Evolutionary conservation across 2,329 filamentous ascomycete species (phyloP), one percentile per base, ranked within the genome.

Genomic region (Monascus ruber): DNA sequence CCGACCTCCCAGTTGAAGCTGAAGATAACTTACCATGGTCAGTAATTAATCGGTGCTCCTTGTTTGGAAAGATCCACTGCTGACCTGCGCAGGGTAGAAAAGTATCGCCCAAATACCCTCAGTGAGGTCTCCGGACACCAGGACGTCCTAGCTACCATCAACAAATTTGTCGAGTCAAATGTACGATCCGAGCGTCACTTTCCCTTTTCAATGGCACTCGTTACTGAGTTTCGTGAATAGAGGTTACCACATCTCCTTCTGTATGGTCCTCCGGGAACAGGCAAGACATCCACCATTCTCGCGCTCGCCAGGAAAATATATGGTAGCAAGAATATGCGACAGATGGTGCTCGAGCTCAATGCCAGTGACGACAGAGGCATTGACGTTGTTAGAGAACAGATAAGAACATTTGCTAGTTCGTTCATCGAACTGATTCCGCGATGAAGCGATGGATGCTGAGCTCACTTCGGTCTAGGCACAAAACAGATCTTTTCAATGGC

Each of bases 281-380:
- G 91, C 53, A 98, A 98, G 69, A 98, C 91, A 0, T 96, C 89
- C 5, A 98, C 91, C 2, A 85, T 96, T 46, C 77, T 98, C 32
- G 91, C 91, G 0, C 80, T 98, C 33, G 88, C 91, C 28, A 78
- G 91, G 38, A 79, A 85, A 43, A 96, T 98, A 63, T 98, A 98
- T 58, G 91, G 91, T 38, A 67, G 72, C 42, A 82, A 85, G 47
- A 95, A 96, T 63, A 83, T 95, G 80, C 81, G 89, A 11, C 91
- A 98, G 64, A 96, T 98, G 87, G 91, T 98, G 11, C 76, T 98
- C 28, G 91, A 98, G 65, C 77, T 98, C 48, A 98, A 98, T 60
- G 91, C 91, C 32, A 94, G 87, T 36, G 91, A 98, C 59, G 91
- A 98, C 62, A 77, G 91, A 64, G 91, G 91, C 56, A 98, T 98